Percentiles rank a stretch among this genome's conserved stretches.
These are phyloP conservation scores for Breviolum minutum DNA, from an alignment of 73 alveolate genomes.

Conservation along the genomic window DNA sequence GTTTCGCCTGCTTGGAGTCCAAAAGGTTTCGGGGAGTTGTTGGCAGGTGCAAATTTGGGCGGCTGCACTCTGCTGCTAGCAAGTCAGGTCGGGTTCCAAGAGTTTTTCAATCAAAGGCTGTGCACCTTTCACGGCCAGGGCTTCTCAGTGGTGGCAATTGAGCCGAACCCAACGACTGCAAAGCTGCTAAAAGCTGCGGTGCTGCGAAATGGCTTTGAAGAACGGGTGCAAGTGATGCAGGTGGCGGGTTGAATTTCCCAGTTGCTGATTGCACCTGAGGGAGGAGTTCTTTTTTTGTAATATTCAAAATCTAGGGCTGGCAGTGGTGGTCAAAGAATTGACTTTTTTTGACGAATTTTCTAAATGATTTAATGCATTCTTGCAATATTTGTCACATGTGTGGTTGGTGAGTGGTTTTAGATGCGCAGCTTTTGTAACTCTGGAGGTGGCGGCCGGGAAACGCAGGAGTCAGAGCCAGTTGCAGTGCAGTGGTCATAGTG, in stretches of 20 bases:
- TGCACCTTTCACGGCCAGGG: constrained; percentile 7
- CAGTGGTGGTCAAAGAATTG: background rate
- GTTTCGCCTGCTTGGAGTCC: background rate
- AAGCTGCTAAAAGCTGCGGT: constrained; percentile 57
- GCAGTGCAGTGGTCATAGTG: constrained; percentile 23
- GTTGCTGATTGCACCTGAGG: background rate
- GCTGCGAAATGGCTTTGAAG: constrained; percentile 47
- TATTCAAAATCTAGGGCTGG: background rate
- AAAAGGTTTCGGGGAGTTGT: too few species aligned
- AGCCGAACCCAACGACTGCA: constrained; percentile 39
- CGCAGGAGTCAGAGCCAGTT: background rate
- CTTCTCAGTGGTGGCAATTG: constrained; percentile 56
- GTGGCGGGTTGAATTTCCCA: background rate
- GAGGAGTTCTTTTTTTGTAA: background rate
- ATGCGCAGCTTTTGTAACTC: too few species aligned
- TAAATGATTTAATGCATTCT: background rate
- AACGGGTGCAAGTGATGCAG: constrained; percentile 56
- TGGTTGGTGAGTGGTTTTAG: too few species aligned
- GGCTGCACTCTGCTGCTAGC: constrained; percentile 62
- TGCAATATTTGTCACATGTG: too few species aligned
- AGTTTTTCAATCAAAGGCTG: background rate
- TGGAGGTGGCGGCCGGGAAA: constrained; percentile 9
- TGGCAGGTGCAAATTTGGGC: constrained; percentile 65
- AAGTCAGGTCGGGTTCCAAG: background rate
- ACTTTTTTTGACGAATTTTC: too few species aligned